Conservation (phyloP, 1,139 yeast genomes). For the Debaryomyces singareniensis region DNA sequence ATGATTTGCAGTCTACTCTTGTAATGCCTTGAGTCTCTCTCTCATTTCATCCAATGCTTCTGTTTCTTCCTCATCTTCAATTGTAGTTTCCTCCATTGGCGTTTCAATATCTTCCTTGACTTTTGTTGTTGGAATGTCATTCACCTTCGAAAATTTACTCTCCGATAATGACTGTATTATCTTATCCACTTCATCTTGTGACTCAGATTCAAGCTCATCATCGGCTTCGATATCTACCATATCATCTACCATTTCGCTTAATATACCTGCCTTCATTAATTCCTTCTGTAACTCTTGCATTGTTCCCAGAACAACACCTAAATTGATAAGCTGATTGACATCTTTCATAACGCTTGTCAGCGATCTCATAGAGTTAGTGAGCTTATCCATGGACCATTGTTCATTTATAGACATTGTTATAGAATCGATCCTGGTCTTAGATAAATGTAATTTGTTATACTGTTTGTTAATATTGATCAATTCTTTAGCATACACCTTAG, state of each 20-base stretch:
- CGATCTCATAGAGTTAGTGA: conserved; percentile 75
- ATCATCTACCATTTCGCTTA: conserved; percentile 94
- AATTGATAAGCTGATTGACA: conserved; percentile 67
- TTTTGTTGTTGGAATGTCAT: conserved; percentile 35
- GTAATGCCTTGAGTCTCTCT: conserved; percentile 79
- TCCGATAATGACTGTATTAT: conserved; percentile 39
- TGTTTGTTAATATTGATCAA: conserved; percentile 70
- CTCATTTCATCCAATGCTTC: conserved; percentile 80
- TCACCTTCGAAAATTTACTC: conserved; percentile 35
- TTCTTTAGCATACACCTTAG: conserved; percentile 77
- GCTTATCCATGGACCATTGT: conserved; percentile 78
- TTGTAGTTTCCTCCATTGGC: conserved; percentile 21
- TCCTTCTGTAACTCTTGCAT: conserved; percentile 87
- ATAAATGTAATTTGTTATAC: conserved; percentile 63
- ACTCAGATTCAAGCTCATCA: conserved; percentile 60
- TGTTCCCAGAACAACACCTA: conserved; percentile 78
- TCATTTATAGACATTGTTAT: conserved; percentile 87
- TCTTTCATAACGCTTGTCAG: conserved; percentile 85
- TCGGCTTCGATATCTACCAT: conserved; percentile 66
- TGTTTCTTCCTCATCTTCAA: conserved; percentile 53
- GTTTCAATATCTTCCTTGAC: conserved; percentile 5
- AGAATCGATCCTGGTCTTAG: conserved; percentile 81
- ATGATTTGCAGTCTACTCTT: conserved; percentile 44
- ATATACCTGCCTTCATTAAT: conserved; percentile 84
- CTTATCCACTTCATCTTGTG: conserved; percentile 61